Base-by-base conservation (phyloP, 768 basidiomycete genomes). In the Phylloporus rhodoxanthus region DNA sequence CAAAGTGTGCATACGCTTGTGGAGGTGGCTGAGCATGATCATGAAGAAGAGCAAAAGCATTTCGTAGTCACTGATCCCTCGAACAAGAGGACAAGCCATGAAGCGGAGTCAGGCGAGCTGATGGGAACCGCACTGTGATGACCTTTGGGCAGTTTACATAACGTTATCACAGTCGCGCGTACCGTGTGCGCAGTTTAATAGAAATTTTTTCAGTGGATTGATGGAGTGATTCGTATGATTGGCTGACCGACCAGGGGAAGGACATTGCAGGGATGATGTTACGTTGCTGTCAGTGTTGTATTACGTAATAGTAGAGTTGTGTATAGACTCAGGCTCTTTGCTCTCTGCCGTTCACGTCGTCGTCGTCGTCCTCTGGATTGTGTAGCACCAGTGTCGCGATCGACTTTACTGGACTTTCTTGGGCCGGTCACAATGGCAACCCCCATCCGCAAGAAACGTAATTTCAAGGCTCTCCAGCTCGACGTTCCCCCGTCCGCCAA, bases 381-480 rank as follows among this genome's bases (percentile, higher is more conserved):
- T 43, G 49, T 15, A 23, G 5, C 23, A 45, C 44, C 11, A 33
- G 8, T 17, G 23, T 47, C 43, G 41, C 42, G 43, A 32, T 34
- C 19, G 39, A 21, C 57, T 33, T 38, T 52, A 30, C 44, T 52
- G 50, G 20, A 40, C 23, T 21, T 43, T 20, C 29, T 36, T 36
- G 43, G 43, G 52, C 52, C 38, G 17, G 5, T 20, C 28, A 55
- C 43, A 25, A 76, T 76, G 74, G 67, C 72, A 33, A 78, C 79
- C 33, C 82, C 85, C 47, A 79, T 90, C 54, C 85, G 90, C 69
- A 90, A 91, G 77, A 93, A 93, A 68, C 83, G 91, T 54, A 93
- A 93, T 66, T 91, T 91, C 79, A 92, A 91, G 70, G 82, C 78
- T 33, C 79, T 93, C 8, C 81, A 85, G 71, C 82, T 93, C 64